Percentiles rank a stretch among this genome's conserved stretches.
Conservation (phyloP, 2,329 filamentous ascomycete species). For the Scedosporium minutisporum region DNA sequence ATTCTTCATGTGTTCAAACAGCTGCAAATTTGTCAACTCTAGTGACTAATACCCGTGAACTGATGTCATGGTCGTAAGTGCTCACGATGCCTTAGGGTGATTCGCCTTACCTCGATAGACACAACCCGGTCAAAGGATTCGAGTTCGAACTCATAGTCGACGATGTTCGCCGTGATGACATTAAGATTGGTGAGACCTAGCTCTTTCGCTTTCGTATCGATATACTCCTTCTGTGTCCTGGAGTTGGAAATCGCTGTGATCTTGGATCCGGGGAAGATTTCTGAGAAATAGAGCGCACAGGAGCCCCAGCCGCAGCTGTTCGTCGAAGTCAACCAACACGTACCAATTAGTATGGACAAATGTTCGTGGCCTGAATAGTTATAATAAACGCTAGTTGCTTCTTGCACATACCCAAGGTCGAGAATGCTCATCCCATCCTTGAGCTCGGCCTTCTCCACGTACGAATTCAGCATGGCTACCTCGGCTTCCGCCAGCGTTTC, state of each 20-base stretch:
- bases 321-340: no score
- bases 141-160: constrained; percentile 47
- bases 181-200: constrained; percentile 50
- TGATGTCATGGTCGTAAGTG: neutral
- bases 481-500: constrained; percentile 59
- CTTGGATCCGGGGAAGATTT: constrained; percentile 49
- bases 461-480: constrained; percentile 53
- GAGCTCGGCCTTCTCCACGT: constrained; percentile 51
- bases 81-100: neutral
- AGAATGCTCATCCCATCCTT: constrained; percentile 51
- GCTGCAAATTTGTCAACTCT: constrained; percentile 24
- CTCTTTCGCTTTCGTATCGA: constrained; percentile 46
- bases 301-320: constrained; percentile 50
- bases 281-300: constrained; percentile 54
- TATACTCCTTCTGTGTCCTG: constrained; percentile 56
- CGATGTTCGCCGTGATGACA: constrained; percentile 58
- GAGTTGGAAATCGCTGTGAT: constrained; percentile 64
- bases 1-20: constrained; percentile 73
- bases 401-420: constrained; percentile 44
- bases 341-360: no score
- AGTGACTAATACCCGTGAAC: no score
- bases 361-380: no score
- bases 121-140: constrained; percentile 54
- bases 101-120: constrained; percentile 41
- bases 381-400: no score